These are phyloP conservation scores for Didymosphaeria variabile DNA, from an alignment of 2,329 filamentous ascomycete species.

Conservation along the genomic window DNA sequence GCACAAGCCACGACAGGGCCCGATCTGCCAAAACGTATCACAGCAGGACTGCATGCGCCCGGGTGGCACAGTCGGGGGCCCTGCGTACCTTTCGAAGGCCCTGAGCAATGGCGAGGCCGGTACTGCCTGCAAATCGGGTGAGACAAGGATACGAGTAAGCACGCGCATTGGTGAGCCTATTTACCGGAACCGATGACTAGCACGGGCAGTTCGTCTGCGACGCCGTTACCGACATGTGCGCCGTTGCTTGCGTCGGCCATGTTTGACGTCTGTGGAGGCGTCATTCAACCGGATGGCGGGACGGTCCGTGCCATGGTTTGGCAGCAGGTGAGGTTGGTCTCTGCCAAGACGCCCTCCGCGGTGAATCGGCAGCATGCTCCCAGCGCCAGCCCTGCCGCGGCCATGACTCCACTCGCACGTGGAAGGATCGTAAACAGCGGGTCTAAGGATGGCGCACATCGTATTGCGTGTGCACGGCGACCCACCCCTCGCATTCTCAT, in stretches of 20 bases:
- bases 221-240: background rate
- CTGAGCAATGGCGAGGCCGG: conserved; percentile 49
- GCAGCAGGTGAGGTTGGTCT: background rate
- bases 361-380: background rate
- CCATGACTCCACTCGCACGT: background rate
- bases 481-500: background rate
- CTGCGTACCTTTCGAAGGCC: conserved; percentile 45
- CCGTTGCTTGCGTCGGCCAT: background rate
- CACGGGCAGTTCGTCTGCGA: conserved; percentile 23
- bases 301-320: background rate
- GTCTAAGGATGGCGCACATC: background rate
- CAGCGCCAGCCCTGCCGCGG: background rate
- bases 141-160: conserved; percentile 19
- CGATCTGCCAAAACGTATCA: background rate
- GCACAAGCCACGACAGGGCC: background rate
- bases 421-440: background rate
- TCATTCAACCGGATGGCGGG: background rate
- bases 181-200: conserved; percentile 47
- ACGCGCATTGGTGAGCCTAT: conserved; percentile 21
- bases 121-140: conserved; percentile 38
- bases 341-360: background rate
- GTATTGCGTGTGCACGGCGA: background rate
- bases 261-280: background rate
- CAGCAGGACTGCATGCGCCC: background rate
- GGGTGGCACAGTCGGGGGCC: conserved; percentile 4